Percentiles rank a stretch among this genome's conserved stretches.
Evolutionary conservation across 2,329 filamentous ascomycete species (phyloP).

Genomic region (Fulvia fulva): DNA sequence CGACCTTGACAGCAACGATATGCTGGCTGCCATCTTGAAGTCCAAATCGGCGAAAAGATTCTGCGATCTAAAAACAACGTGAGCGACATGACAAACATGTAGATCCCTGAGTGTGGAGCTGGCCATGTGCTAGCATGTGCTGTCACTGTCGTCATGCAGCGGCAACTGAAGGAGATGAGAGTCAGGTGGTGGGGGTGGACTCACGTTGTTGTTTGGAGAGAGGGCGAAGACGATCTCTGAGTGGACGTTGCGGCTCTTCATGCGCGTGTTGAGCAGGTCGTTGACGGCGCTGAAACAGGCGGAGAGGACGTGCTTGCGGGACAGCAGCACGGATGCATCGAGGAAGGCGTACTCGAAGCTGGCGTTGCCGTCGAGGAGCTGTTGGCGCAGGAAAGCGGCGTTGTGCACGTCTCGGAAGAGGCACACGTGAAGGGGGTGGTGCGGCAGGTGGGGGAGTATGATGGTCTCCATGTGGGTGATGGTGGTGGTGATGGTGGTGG

Average conservation of each 20-base stretch:
- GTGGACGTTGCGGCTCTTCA: slow-evolving; percentile 82
- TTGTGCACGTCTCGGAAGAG: slow-evolving; percentile 77
- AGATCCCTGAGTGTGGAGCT: background rate
- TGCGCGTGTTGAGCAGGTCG: slow-evolving; percentile 54
- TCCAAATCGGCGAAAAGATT: slow-evolving; percentile 86
- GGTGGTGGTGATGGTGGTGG: background rate
- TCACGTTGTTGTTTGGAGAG: slow-evolving; percentile 73
- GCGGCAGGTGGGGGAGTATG: slow-evolving; percentile 70
- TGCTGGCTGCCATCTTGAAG: slow-evolving; percentile 66
- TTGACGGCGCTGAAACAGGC: slow-evolving; percentile 75
- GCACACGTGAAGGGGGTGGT: slow-evolving; percentile 65
- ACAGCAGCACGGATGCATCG: slow-evolving; percentile 74
- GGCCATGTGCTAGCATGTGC: slow-evolving; percentile 6
- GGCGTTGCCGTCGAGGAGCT: slow-evolving; percentile 78
- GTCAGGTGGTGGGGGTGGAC: slow-evolving; percentile 2
- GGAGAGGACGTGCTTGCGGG: slow-evolving; percentile 67
- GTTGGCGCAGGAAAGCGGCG: slow-evolving; percentile 69
- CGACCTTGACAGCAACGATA: slow-evolving; percentile 78
- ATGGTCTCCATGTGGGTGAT: slow-evolving; percentile 61
- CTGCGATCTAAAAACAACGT: slow-evolving; percentile 65
- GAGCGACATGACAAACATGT: slow-evolving; percentile 3
- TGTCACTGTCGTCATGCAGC: background rate
- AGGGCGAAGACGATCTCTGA: slow-evolving; percentile 81
- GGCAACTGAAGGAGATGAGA: background rate
- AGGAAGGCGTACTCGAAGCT: slow-evolving; percentile 93